Conservation (phyloP, 345 rosid species). For the Eucalyptus erythrocorys region DNA sequence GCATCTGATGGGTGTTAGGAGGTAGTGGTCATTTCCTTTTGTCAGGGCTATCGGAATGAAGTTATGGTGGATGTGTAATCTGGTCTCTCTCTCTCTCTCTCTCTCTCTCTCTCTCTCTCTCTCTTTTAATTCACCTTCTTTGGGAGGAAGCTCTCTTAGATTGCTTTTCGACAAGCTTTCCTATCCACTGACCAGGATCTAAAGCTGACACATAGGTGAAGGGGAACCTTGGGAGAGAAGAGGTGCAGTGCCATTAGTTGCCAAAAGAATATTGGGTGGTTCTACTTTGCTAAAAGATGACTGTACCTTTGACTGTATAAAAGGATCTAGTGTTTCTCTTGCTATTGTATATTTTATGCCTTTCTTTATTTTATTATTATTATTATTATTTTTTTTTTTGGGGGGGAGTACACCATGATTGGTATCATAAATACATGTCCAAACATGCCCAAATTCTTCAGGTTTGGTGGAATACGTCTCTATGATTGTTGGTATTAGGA, state of each 20-base stretch:
- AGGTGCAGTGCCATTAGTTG: not conserved
- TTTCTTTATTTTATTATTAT: rapidly evolving
- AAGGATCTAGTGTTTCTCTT: not conserved
- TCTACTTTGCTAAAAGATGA: not conserved
- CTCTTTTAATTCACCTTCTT: not conserved
- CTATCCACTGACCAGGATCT: not conserved
- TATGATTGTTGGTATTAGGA: not conserved
- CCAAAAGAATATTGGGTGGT: not conserved
- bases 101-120: too few relatives aligned
- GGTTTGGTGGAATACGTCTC: not conserved
- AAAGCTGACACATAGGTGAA: not conserved
- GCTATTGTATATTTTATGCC: not conserved
- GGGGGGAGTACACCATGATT: not conserved
- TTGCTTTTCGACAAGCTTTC: not conserved
- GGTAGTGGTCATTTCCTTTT: not conserved
- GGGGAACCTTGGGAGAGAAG: not conserved
- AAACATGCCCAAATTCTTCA: not conserved
- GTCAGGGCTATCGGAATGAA: not conserved
- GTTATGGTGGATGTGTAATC: not conserved
- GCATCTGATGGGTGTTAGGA: not conserved
- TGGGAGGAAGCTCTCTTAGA: not conserved
- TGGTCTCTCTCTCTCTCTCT: too few relatives aligned
- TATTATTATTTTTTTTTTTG: too few relatives aligned
- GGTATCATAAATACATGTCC: not conserved
- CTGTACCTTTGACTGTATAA: not conserved